Base-by-base conservation (phyloP, 2,329 filamentous ascomycete genomes). In the Fusarium duplospermum region DNA sequence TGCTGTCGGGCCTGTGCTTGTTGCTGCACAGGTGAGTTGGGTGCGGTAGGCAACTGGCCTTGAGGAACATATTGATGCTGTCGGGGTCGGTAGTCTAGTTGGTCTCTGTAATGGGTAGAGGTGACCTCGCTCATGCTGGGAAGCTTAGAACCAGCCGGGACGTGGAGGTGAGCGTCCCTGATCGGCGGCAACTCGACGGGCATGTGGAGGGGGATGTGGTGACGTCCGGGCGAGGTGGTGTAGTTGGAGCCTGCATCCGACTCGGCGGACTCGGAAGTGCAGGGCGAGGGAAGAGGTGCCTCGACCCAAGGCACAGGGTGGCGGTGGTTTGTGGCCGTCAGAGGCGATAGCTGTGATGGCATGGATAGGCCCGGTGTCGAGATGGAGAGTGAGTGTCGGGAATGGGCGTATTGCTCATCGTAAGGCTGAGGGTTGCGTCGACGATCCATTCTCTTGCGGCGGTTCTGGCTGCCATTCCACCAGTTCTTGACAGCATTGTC, bases 401-500 rank as follows among this genome's bases (percentile, higher is more conserved):
- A 63, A 57, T 74, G 54, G 52, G 63, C 47, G 58, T 76, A 75
- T 67, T 77, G 76, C 63, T 70, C 69, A 45, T 77, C 74, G 60
- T 76, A 73, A 62, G 69, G 40, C 29, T 77, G 72, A 4, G 70
- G 68, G 29, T 78, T 78, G 73, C 81, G 85, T 73, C 81, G 81
- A 40, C 85, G 82, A 71, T 84, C 81, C 62, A 86, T 82, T 74
- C 91, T 86, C 79, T 87, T 88, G 78, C 93, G 89, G 79, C 95
- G 91, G 85, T 98, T 98, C 88, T 95, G 93, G 81, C 93, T 94
- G 59, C 95, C 95, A 81, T 98, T 98, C 94, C 94, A 98, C 94
- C 95, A 98, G 83, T 98, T 98, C 89, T 98, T 98, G 73, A 98
- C 94, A 31, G 94, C 93, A 80, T 98, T 98, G 86, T 98, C 95